Percentiles rank a stretch among this genome's conserved stretches.
Conservation (phyloP, 2,329 filamentous ascomycete genomes). For the Colletotrichum graminicola region DNA sequence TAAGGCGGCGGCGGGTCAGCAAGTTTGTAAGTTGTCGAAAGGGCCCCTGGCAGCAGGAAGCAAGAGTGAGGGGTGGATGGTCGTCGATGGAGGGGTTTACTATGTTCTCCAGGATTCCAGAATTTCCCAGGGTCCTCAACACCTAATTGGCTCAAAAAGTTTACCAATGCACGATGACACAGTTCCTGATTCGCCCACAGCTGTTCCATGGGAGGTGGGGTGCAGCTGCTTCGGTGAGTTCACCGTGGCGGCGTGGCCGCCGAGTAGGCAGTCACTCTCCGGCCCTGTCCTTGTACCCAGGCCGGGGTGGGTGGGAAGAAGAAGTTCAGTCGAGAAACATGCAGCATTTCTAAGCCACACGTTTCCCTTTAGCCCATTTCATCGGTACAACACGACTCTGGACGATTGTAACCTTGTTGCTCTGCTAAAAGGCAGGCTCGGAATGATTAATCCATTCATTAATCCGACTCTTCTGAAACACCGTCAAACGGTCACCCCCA, state of each 20-base stretch:
- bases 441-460: not conserved
- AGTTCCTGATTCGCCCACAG: slow-evolving; percentile 18
- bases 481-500: slow-evolving; percentile 1
- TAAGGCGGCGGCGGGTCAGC: slow-evolving; percentile 17
- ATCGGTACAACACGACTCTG: not conserved
- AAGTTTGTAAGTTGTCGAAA: slow-evolving; percentile 32
- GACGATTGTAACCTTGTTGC: slow-evolving; percentile 9
- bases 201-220: not conserved
- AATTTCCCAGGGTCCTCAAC: slow-evolving; percentile 39
- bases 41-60: slow-evolving; percentile 18
- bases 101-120: slow-evolving; percentile 44
- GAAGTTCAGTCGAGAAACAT: slow-evolving; percentile 35
- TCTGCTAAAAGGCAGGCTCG: not conserved
- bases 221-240: not conserved
- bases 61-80: slow-evolving; percentile 33
- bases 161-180: slow-evolving; percentile 30
- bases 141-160: slow-evolving; percentile 32
- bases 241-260: slow-evolving; percentile 17
- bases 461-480: slow-evolving; percentile 28
- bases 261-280: not conserved
- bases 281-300: slow-evolving; percentile 28
- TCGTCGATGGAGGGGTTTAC: slow-evolving; percentile 41
- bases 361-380: slow-evolving; percentile 25
- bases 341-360: slow-evolving; percentile 19
- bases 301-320: slow-evolving; percentile 8